A percentile compares a stretch with the other conserved stretches of the same genome.
phyloP scores from a whole-genome alignment of 2,329 filamentous ascomycete species.

The Rosellinia necatrix region DNA sequence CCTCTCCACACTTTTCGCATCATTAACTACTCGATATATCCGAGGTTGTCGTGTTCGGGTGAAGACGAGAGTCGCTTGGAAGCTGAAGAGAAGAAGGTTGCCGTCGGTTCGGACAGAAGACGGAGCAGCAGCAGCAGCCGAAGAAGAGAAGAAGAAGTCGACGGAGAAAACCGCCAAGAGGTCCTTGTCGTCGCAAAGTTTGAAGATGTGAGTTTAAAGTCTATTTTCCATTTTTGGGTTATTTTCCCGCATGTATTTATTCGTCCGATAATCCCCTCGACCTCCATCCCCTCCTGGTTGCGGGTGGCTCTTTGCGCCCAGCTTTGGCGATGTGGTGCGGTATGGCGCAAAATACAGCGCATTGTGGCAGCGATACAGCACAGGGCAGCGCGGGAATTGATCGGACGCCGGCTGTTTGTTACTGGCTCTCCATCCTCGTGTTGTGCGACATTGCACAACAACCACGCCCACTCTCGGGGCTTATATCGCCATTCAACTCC shows the following conservation, averaged over 20 bases:
- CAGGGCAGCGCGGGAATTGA: conserved; percentile 10
- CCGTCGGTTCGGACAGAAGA: conserved; percentile 27
- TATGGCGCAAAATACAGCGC: conserved; percentile 20
- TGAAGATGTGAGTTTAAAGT: conserved; percentile 26
- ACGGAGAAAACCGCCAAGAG: conserved; percentile 27
- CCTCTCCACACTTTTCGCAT: conserved; percentile 31
- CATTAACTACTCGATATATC: conserved; percentile 23
- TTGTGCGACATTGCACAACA: conserved; percentile 12
- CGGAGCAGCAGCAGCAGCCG: conserved; percentile 12
- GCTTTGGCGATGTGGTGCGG: conserved; percentile 21
- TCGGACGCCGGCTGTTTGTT: conserved; percentile 6
- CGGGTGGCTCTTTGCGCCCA: conserved; percentile 16
- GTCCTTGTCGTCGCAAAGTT: conserved; percentile 23
- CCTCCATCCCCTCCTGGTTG: neutral
- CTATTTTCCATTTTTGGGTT: conserved; percentile 1
- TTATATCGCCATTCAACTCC: neutral
- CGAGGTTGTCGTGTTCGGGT: conserved; percentile 40
- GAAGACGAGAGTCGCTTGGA: conserved; percentile 33
- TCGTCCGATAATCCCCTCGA: conserved; percentile 11
- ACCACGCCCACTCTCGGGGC: neutral
- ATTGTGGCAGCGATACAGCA: conserved; percentile 2
- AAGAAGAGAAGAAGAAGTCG: conserved; percentile 22
- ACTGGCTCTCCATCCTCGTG: conserved; percentile 2
- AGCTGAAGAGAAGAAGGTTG: conserved; percentile 33
- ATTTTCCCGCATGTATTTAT: too few relatives aligned